Percentiles rank a stretch among this genome's conserved stretches.
Conservation (phyloP, 345 rosid species). For the Citrus mangshanensis region DNA sequence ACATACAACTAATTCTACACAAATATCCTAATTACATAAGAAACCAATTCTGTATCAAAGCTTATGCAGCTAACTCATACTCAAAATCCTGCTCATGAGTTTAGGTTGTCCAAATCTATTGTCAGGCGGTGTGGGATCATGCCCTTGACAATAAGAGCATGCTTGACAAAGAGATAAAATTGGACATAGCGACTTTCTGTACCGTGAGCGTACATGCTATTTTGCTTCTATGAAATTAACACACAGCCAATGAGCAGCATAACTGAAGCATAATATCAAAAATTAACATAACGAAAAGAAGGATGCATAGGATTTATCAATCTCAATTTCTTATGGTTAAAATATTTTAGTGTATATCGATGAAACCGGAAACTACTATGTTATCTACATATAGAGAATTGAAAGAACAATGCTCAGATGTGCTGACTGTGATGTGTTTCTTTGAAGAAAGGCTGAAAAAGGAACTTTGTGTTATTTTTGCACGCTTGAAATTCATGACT, state of each 20-base stretch:
- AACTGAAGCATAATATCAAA: neutral
- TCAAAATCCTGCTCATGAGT: too few relatives aligned
- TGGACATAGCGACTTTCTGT: neutral
- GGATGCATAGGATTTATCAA: neutral
- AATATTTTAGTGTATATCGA: slow-evolving; percentile 8
- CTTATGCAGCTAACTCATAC: too few relatives aligned
- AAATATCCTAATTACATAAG: neutral
- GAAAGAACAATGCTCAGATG: neutral
- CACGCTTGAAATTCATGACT: slow-evolving; percentile 22
- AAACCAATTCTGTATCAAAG: neutral
- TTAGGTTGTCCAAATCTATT: too few relatives aligned
- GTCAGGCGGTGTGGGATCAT: too few relatives aligned
- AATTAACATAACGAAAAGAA: neutral
- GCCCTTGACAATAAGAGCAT: too few relatives aligned
- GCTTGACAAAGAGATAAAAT: neutral
- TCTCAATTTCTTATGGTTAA: slow-evolving; percentile 7
- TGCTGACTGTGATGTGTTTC: neutral
- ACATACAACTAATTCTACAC: neutral
- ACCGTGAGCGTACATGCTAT: neutral
- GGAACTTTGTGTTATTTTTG: slow-evolving; percentile 17
- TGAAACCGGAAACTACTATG: slow-evolving; percentile 5
- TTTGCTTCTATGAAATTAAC: neutral
- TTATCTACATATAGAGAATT: neutral
- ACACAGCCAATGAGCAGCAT: neutral
- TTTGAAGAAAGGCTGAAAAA: slow-evolving; percentile 1